Evolutionary conservation across 2,329 filamentous ascomycete genomes (phyloP), one percentile per base, ranked within the genome.

Genomic region (Fusarium concolor): DNA sequence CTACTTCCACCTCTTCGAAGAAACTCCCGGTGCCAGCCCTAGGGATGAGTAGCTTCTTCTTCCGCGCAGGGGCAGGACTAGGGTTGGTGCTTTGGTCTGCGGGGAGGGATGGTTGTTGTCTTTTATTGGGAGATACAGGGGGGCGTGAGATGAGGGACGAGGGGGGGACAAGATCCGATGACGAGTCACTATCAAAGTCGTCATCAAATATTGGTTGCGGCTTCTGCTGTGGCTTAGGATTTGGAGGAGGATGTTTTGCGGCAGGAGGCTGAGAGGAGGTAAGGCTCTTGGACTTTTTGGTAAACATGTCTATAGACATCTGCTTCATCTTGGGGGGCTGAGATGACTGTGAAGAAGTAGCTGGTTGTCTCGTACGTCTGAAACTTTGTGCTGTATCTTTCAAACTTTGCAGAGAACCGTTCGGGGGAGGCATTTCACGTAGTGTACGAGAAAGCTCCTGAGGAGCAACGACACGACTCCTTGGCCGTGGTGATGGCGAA

Each of bases 21-120:
- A 81, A 84, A 5, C 82, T 82, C 8, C 71, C 71, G 15, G 72
- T 72, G 43, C 79, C 79, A 26, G 71, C 72, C 41, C 77, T 76
- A 14, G 81, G 79, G 35, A 80, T 67, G 60, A 80, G 76, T 14
- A 82, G 62, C 60, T 79, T 83, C 63, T 81, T 83, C 70, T 72
- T 77, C 57, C 57, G 65, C 54, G 45, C 58, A 35, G 71, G 72
- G 31, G 56, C 56, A 44, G 69, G 66, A 5, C 54, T 64, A 14
- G 70, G 62, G 24, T 60, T 72, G 18, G 39, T 35, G 5, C 42
- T 43, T 55, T 52, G 45, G 14, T 46, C 56, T 18, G 20, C 15
- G 38, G 43, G 33, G 8, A 29, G 55, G 9, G 29, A 17, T 15
- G 37, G 33, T 22, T 67, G 58, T 2, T 60, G 56, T 11, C 59